These are phyloP conservation scores for Waltiozyma solani DNA, from an alignment of 1,139 yeast species.

Conservation along the genomic window DNA sequence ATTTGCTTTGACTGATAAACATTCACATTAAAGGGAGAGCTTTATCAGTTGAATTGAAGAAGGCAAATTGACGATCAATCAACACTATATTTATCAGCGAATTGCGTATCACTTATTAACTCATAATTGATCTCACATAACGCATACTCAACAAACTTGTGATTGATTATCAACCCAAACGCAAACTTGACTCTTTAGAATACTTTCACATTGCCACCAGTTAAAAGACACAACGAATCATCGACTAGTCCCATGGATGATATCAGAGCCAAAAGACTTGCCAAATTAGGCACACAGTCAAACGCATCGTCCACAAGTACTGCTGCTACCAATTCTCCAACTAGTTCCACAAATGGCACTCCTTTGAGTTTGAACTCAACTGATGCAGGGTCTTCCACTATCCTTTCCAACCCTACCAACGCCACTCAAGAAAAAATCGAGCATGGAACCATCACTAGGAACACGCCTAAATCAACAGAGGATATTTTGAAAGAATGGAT, in stretches of 20 bases:
- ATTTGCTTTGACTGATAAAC: too few species aligned
- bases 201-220: neutral
- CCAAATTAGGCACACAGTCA: slow-evolving; percentile 26
- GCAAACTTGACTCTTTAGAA: too few species aligned
- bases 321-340: neutral
- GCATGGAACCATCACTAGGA: neutral
- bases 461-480: neutral
- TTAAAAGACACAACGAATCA: neutral
- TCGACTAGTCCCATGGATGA: slow-evolving; percentile 10
- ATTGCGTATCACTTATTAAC: neutral
- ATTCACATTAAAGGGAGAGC: too few species aligned
- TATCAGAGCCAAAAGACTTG: slow-evolving; percentile 47
- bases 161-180: too few species aligned
- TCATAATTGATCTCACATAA: too few species aligned
- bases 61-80: too few species aligned
- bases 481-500: slow-evolving; percentile 22
- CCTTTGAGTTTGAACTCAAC: neutral
- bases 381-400: neutral
- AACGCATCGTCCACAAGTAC: neutral
- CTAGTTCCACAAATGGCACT: neutral
- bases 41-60: too few species aligned
- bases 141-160: too few species aligned
- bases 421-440: neutral
- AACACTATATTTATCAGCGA: too few species aligned
- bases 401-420: neutral